Conservation (phyloP, 73 alveolate genomes). For the Diophrys sp. region DNA sequence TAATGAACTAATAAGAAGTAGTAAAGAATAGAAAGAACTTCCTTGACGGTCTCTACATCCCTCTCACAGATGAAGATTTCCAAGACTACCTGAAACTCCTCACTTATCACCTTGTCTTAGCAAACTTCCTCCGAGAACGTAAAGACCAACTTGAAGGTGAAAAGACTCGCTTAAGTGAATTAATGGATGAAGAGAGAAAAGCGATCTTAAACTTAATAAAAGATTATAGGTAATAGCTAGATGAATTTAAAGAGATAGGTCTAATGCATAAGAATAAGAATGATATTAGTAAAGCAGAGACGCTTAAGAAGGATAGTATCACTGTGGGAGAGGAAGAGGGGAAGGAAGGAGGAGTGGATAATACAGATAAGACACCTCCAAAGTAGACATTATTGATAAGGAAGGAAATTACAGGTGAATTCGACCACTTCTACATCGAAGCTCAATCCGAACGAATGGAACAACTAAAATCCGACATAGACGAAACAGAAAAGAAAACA, state of each 20-base stretch:
- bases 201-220: constrained; percentile 21
- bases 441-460: constrained; percentile 56
- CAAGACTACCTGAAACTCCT: constrained; percentile 28
- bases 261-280: background rate
- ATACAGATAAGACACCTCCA: background rate
- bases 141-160: constrained; percentile 44
- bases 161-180: constrained; percentile 33
- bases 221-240: constrained; percentile 32
- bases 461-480: constrained; percentile 35
- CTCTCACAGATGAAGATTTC: constrained; percentile 25
- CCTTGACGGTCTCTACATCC: constrained; percentile 46
- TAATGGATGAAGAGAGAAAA: constrained; percentile 55
- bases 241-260: constrained; percentile 50
- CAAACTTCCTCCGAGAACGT: constrained; percentile 17
- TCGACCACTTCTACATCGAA: constrained; percentile 22
- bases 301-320: background rate
- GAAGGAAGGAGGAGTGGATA: background rate
- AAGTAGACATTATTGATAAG: background rate
- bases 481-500: constrained; percentile 41
- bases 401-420: constrained; percentile 17
- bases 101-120: constrained; percentile 41
- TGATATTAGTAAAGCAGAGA: background rate
- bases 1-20: constrained; percentile 34
- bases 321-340: background rate
- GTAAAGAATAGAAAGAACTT: constrained; percentile 51